phyloP scores from a whole-genome alignment of 2,329 filamentous ascomycete species.

The Colletotrichum sp. region DNA sequence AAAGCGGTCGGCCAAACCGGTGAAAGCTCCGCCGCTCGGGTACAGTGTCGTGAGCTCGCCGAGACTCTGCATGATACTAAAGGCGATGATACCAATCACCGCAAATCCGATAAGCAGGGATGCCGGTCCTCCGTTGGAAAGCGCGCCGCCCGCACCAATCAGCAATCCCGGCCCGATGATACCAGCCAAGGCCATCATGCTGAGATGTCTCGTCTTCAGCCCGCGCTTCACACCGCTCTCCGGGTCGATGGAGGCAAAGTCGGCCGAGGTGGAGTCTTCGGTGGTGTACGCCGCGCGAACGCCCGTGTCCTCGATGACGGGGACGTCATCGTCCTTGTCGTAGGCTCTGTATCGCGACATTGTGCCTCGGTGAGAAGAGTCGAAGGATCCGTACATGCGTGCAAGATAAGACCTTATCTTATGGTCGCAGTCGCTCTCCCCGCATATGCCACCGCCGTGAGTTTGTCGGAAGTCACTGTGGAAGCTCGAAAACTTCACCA shows the following conservation, averaged over 20 bases:
- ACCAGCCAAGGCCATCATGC: slow-evolving; percentile 68
- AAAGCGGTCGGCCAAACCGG: slow-evolving; percentile 72
- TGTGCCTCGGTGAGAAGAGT: neutral
- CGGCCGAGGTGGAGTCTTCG: slow-evolving; percentile 31
- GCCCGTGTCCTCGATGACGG: neutral
- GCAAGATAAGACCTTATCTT: neutral
- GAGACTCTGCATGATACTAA: slow-evolving; percentile 73
- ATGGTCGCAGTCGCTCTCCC: neutral
- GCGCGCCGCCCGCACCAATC: slow-evolving; percentile 73
- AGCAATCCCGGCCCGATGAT: slow-evolving; percentile 75
- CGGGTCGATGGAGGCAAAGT: slow-evolving; percentile 58
- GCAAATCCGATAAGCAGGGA: slow-evolving; percentile 76
- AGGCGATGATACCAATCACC: slow-evolving; percentile 73
- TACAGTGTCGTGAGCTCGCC: slow-evolving; percentile 78
- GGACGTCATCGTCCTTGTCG: slow-evolving; percentile 12
- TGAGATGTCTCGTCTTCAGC: slow-evolving; percentile 70
- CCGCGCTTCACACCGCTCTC: slow-evolving; percentile 71
- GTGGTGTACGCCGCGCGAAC: neutral
- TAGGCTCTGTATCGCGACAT: slow-evolving; percentile 17
- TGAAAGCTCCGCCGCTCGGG: slow-evolving; percentile 74
- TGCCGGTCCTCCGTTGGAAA: slow-evolving; percentile 73
- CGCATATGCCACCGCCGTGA: neutral
- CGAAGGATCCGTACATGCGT: neutral
- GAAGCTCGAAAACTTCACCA: neutral
- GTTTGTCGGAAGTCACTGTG: neutral